Evolutionary conservation across 768 basidiomycete genomes (phyloP), one percentile per base, ranked within the genome.

Genomic region (Russula brevipes): DNA sequence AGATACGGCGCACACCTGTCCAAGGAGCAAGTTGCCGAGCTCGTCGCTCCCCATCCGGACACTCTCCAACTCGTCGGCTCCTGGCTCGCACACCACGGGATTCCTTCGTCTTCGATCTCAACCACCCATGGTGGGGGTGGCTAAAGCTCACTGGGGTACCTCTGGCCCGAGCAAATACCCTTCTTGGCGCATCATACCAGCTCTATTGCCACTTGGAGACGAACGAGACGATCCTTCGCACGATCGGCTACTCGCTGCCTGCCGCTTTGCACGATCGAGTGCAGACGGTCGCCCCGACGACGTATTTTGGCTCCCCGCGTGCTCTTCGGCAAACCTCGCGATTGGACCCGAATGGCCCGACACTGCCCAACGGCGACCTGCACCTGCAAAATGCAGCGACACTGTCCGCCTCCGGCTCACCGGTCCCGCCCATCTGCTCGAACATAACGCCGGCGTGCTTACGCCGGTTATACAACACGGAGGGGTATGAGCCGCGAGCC

Each of bases 1-100:
- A 83, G 83, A 61, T 86, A 86, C 65, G 83, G 84, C 16, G 74
- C 81, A 64, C 85, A 88, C 70, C 74, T 88, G 36, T 78, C 81
- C 46, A 82, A 84, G 69, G 81, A 81, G 60, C 81, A 86, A 51
- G 79, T 81, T 8, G 81, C 84, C 36, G 76, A 74, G 11, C 78
- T 87, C 31, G 76, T 82, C 54, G 80, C 81, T 8, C 84, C 86
- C 24, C 81, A 80, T 59, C 74, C 78, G 0, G 78, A 82, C 58
- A 78, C 85, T 1, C 72, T 79, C n/a, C 74, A 76, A 6, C 73
- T 79, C 24, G 80, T 86, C 44, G 74, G 80, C 54, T 73, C 76
- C 8, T 88, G 86, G 86, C 79, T 88, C 35, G 68, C 72, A 16
- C 75, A 76, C 56, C 81, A 85, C 62, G 83, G 76, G 10, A 72